Evolutionary conservation across 2,329 filamentous ascomycete species (phyloP).

Genomic region (Neocucurbitaria cava): DNA sequence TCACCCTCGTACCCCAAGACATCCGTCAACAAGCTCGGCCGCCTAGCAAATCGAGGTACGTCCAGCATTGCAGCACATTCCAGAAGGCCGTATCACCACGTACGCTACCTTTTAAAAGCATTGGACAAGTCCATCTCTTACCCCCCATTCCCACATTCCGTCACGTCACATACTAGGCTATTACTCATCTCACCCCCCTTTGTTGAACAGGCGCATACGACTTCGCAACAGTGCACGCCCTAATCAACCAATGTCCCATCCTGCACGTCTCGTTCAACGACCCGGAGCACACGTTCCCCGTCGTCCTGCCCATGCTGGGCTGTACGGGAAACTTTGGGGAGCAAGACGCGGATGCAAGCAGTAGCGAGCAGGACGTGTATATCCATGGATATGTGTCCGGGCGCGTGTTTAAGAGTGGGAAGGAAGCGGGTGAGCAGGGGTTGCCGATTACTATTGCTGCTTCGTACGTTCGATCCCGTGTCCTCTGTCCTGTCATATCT

Average conservation of each 20-base stretch:
- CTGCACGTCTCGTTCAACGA: conserved; percentile 48
- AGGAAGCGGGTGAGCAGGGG: conserved; percentile 32
- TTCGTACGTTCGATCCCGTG: conserved; percentile 32
- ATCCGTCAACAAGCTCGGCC: conserved; percentile 36
- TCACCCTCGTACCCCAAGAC: conserved; percentile 33
- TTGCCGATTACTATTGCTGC: conserved; percentile 40
- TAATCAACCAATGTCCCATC: conserved; percentile 41
- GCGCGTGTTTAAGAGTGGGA: conserved; percentile 64
- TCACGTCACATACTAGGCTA: too few relatives aligned
- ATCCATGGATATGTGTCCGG: conserved; percentile 50
- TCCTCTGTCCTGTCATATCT: conserved; percentile 33
- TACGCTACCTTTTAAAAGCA: too few relatives aligned
- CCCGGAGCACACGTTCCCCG: conserved; percentile 62
- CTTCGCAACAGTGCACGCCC: conserved; percentile 42
- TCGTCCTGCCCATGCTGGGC: conserved; percentile 49
- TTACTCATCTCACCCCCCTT: too few relatives aligned
- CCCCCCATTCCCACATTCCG: neutral
- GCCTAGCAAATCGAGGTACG: conserved; percentile 41
- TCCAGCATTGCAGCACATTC: too few relatives aligned
- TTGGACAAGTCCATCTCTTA: too few relatives aligned
- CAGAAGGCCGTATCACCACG: too few relatives aligned
- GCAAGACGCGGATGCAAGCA: conserved; percentile 66
- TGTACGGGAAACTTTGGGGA: conserved; percentile 50
- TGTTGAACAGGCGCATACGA: conserved; percentile 48
- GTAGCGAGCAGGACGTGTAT: conserved; percentile 34